A percentile compares a stretch with the other conserved stretches of the same genome.
Conservation (phyloP, 1,284 basidiomycete species). For the Puccinia brachypodii region DNA sequence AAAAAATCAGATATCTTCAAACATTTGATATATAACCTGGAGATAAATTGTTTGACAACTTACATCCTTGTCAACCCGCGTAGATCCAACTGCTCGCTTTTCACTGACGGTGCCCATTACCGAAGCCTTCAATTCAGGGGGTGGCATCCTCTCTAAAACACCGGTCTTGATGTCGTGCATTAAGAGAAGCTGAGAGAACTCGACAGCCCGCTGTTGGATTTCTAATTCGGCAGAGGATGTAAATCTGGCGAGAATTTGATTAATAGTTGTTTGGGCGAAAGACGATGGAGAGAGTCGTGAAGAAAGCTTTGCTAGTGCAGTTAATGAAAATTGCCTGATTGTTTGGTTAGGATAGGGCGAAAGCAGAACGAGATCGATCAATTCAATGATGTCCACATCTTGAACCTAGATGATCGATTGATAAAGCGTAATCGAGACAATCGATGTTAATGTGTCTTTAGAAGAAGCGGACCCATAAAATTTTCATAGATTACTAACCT, state of each 20-base stretch:
- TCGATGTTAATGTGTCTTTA: background rate
- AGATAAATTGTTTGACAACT: conserved; percentile 49
- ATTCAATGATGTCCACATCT: conserved; percentile 80
- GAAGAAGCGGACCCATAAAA: background rate
- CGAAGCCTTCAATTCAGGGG: conserved; percentile 90
- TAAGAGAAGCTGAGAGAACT: conserved; percentile 79
- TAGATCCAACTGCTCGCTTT: conserved; percentile 87
- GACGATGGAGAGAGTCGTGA: conserved; percentile 66
- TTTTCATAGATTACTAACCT: conserved; percentile 10
- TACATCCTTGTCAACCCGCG: conserved; percentile 72
- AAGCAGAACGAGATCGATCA: conserved; percentile 81
- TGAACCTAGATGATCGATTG: conserved; percentile 62
- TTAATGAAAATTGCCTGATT: conserved; percentile 87
- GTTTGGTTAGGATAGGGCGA: conserved; percentile 93
- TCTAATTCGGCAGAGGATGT: conserved; percentile 86
- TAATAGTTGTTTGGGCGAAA: conserved; percentile 74
- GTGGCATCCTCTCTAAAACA: conserved; percentile 96
- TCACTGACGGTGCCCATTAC: conserved; percentile 93
- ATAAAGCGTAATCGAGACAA: background rate
- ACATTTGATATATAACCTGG: background rate
- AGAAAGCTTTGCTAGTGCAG: conserved; percentile 85
- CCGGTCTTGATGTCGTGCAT: conserved; percentile 74
- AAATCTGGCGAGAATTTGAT: conserved; percentile 72
- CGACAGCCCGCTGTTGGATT: conserved; percentile 91
- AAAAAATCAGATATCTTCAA: background rate